These are phyloP conservation scores for Ceratorhiza oryzae-sativae DNA, from an alignment of 1,284 basidiomycete species.

Conservation along the genomic window DNA sequence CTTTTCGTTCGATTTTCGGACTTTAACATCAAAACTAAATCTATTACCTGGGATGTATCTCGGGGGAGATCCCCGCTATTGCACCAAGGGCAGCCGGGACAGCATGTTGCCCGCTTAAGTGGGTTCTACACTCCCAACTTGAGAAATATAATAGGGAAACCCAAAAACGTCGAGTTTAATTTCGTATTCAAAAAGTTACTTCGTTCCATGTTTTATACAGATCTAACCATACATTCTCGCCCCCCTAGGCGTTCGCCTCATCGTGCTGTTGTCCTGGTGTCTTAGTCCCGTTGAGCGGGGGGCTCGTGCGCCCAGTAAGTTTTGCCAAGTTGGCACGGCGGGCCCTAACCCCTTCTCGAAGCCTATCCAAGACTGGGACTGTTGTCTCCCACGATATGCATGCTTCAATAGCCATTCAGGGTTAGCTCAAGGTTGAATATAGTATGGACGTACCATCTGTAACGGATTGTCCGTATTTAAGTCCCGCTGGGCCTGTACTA, in stretches of 20 bases:
- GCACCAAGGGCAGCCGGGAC: too few species aligned
- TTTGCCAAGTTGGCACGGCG: slow-evolving; percentile 58
- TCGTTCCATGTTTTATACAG: not conserved
- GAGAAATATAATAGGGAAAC: too few species aligned
- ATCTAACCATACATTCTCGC: too few species aligned
- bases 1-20: too few species aligned
- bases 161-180: too few species aligned
- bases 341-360: slow-evolving; percentile 80
- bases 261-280: slow-evolving; percentile 32
- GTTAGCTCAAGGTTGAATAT: not conserved
- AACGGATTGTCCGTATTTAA: slow-evolving; percentile 89
- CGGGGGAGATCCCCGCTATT: too few species aligned
- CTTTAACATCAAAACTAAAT: too few species aligned
- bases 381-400: slow-evolving; percentile 92
- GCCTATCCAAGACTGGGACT: slow-evolving; percentile 75
- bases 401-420: slow-evolving; percentile 55
- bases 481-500: slow-evolving; percentile 71
- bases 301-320: slow-evolving; percentile 15
- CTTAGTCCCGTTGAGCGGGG: slow-evolving; percentile 2
- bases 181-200: too few species aligned
- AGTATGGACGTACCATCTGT: slow-evolving; percentile 62
- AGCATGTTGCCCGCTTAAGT: too few species aligned
- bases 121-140: too few species aligned
- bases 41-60: too few species aligned
- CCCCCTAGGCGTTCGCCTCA: not conserved